Conservation (phyloP, 1,284 basidiomycete species). For the Somion occarium region DNA sequence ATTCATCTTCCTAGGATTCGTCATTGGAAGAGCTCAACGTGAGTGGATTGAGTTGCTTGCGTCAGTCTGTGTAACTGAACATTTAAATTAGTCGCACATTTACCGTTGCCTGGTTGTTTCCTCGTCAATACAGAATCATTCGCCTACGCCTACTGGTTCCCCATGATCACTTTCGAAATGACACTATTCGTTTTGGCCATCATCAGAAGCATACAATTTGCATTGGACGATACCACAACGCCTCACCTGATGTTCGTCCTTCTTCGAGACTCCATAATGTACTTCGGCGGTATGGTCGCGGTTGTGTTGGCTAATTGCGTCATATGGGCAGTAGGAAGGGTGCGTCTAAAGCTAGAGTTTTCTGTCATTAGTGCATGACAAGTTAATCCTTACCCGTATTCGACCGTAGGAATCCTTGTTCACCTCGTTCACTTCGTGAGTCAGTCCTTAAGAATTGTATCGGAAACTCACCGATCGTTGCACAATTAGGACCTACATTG, state of each 20-base stretch:
- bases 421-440: neutral
- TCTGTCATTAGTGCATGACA: no score
- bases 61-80: neutral
- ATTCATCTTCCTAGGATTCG: neutral
- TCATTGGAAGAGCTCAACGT: neutral
- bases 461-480: no score
- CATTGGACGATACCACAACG: neutral
- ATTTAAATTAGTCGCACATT: neutral
- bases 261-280: slow-evolving; percentile 2
- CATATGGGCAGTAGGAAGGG: neutral
- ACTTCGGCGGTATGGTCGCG: slow-evolving; percentile 1
- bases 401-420: neutral
- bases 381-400: neutral
- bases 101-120: neutral
- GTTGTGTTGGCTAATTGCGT: slow-evolving; percentile 4
- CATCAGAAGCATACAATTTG: neutral
- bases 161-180: neutral
- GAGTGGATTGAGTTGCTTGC: neutral
- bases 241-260: neutral
- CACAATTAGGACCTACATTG: neutral
- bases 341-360: neutral
- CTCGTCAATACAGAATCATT: neutral
- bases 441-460: no score
- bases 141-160: slow-evolving; percentile 2
- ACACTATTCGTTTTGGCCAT: slow-evolving; percentile 1